Evolutionary conservation across 2,329 filamentous ascomycete genomes (phyloP).

Genomic region (Daldinia sp.): DNA sequence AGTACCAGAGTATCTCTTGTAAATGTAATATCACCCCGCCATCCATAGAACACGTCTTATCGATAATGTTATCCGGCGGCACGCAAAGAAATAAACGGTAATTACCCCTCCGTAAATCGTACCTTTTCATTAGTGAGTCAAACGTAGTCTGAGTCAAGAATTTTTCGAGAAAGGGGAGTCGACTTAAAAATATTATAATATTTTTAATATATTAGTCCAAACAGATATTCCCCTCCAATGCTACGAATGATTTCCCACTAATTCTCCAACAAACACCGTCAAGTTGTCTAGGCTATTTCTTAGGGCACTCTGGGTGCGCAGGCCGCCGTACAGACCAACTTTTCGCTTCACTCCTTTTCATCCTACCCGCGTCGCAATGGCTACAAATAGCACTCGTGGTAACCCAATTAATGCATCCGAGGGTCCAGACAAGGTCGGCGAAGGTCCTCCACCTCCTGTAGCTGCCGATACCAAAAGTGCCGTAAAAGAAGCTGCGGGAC

Average conservation of each 20-base stretch:
- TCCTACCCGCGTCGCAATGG: conserved; percentile 61
- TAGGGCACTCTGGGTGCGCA: conserved; percentile 67
- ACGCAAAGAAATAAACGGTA: neutral
- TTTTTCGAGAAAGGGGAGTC: conserved; percentile 13
- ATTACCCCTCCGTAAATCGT: conserved; percentile 33
- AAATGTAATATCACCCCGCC: neutral
- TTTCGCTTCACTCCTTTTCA: conserved; percentile 49
- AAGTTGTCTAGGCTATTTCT: conserved; percentile 60
- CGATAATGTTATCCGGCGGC: conserved; percentile 20
- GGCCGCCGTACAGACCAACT: conserved; percentile 58
- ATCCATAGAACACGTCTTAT: conserved; percentile 14
- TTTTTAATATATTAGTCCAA: conserved; percentile 16
- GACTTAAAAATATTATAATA: too few relatives aligned
- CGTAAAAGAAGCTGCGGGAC: conserved; percentile 48
- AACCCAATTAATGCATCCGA: conserved; percentile 56
- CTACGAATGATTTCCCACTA: conserved; percentile 20
- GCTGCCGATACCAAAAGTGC: conserved; percentile 52
- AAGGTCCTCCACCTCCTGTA: conserved; percentile 51
- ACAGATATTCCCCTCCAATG: too few relatives aligned
- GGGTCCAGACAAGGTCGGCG: conserved; percentile 50
- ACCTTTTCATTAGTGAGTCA: conserved; percentile 3
- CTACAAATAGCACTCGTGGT: conserved; percentile 63
- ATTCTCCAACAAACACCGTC: conserved; percentile 40
- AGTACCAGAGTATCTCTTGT: neutral
- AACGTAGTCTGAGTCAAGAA: conserved; percentile 29